Percentiles rank a stretch among this genome's conserved stretches.
Evolutionary conservation across 73 alveolate species (phyloP).

Genomic region (Paramecium pentaurelia): DNA sequence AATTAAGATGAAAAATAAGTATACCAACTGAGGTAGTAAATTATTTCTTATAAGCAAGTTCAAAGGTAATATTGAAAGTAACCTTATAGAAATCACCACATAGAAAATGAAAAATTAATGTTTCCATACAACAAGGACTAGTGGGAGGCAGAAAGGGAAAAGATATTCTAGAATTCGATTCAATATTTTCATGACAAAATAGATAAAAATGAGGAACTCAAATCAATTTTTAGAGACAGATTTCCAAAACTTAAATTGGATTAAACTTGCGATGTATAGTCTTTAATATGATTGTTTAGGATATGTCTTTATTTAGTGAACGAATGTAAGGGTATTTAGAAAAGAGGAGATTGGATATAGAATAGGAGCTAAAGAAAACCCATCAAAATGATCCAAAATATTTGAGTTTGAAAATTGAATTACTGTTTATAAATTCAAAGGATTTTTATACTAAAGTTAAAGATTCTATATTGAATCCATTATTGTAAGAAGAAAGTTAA

Average conservation of each 20-base stretch:
- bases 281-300: background rate
- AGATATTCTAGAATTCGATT: slow-evolving; percentile 31
- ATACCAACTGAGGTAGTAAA: slow-evolving; percentile 23
- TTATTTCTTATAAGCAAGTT: slow-evolving; percentile 46
- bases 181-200: slow-evolving; percentile 53
- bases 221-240: slow-evolving; percentile 45
- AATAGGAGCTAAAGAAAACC: background rate
- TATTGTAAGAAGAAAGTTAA: background rate
- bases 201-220: slow-evolving; percentile 57
- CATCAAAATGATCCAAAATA: slow-evolving; percentile 19
- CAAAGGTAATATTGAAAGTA: background rate
- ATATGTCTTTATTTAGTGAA: slow-evolving; percentile 7
- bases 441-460: background rate
- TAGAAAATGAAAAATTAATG: slow-evolving; percentile 55
- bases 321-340: slow-evolving; percentile 13
- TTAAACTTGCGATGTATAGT: slow-evolving; percentile 11
- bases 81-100: slow-evolving; percentile 9
- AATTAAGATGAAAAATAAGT: slow-evolving; percentile 51
- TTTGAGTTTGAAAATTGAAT: background rate
- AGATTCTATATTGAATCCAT: slow-evolving; percentile 39
- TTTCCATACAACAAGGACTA: slow-evolving; percentile 38
- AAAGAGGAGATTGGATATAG: slow-evolving; percentile 23
- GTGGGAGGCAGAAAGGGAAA: slow-evolving; percentile 50
- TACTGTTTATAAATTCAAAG: slow-evolving; percentile 15
- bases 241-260: slow-evolving; percentile 37